Evolutionary conservation across 352 stramenopile species (phyloP).

Genomic region (Aphanomyces euteiches): DNA sequence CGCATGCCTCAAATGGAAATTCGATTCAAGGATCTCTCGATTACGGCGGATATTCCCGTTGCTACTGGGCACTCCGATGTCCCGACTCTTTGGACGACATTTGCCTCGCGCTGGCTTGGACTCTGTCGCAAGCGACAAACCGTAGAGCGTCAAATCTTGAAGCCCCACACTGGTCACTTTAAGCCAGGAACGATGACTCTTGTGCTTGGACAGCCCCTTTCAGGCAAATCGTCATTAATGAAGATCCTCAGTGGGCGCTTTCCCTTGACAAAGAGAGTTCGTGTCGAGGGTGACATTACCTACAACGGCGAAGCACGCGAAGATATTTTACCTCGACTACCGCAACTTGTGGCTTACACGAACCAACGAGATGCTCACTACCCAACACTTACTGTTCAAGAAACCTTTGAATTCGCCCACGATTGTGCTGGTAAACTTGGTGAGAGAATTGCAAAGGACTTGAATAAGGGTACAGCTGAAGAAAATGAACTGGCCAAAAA

Average conservation of each 20-base stretch:
- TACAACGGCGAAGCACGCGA: slow-evolving; percentile 20
- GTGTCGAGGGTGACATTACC: slow-evolving; percentile 30
- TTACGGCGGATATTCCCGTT: slow-evolving; percentile 34
- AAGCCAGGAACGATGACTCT: slow-evolving; percentile 45
- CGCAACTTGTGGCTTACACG: slow-evolving; percentile 51
- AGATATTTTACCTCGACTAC: slow-evolving; percentile 29
- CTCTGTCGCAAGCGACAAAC: slow-evolving; percentile 39
- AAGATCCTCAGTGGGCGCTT: slow-evolving; percentile 57
- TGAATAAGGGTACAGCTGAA: slow-evolving; percentile 13
- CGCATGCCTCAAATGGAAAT: slow-evolving; percentile 39
- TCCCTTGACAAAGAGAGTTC: slow-evolving; percentile 43
- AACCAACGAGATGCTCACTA: slow-evolving; percentile 50
- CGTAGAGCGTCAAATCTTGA: slow-evolving; percentile 43
- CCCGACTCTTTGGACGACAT: slow-evolving; percentile 38
- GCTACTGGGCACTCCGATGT: slow-evolving; percentile 36
- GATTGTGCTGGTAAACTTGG: slow-evolving; percentile 23
- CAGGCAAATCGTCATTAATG: slow-evolving; percentile 55
- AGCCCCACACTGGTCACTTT: slow-evolving; percentile 40
- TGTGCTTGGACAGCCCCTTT: slow-evolving; percentile 48
- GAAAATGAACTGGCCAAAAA: slow-evolving; percentile 15
- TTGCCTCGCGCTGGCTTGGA: slow-evolving; percentile 35
- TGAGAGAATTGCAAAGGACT: neutral
- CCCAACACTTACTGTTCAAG: slow-evolving; percentile 46
- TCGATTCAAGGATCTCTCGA: slow-evolving; percentile 40
- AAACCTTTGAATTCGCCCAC: slow-evolving; percentile 53